Evolutionary conservation across 2,329 filamentous ascomycete species (phyloP).

Genomic region (Colletotrichum falcatum): DNA sequence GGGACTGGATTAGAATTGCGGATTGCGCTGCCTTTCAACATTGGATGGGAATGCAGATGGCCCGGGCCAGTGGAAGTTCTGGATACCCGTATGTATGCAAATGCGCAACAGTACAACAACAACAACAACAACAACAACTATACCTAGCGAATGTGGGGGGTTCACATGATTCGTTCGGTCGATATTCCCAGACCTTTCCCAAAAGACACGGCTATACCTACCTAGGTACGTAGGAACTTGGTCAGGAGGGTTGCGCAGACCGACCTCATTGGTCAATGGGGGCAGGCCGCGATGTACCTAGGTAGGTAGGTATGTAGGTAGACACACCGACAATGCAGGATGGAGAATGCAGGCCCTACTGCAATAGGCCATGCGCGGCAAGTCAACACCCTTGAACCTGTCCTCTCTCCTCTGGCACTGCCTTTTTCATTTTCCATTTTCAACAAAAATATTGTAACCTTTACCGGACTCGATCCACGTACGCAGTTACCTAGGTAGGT

Average conservation of each 20-base stretch:
- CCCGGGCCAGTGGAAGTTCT: slow-evolving; percentile 5
- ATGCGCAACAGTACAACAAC: slow-evolving; percentile 1
- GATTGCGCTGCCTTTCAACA: neutral
- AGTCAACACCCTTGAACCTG: slow-evolving; percentile 12
- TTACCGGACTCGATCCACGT: neutral
- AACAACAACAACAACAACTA: neutral
- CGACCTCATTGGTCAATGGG: slow-evolving; percentile 37
- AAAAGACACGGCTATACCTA: neutral
- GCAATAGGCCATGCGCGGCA: slow-evolving; percentile 19
- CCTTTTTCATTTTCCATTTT: neutral
- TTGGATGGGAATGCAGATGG: neutral
- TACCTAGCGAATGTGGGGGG: neutral
- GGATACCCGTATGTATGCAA: neutral
- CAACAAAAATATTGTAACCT: too few species aligned
- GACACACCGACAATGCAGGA: slow-evolving; percentile 12
- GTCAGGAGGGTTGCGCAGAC: slow-evolving; percentile 20
- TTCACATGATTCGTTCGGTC: slow-evolving; percentile 13
- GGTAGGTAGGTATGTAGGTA: too few species aligned
- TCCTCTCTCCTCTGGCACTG: slow-evolving; percentile 7
- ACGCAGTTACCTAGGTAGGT: neutral
- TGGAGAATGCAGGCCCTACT: neutral
- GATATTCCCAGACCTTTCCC: neutral
- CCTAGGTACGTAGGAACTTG: neutral
- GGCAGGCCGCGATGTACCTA: neutral
- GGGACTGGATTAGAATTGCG: neutral